Conservation (phyloP, 1,139 yeast genomes). For the Zygosaccharomyces pseudobailii region DNA sequence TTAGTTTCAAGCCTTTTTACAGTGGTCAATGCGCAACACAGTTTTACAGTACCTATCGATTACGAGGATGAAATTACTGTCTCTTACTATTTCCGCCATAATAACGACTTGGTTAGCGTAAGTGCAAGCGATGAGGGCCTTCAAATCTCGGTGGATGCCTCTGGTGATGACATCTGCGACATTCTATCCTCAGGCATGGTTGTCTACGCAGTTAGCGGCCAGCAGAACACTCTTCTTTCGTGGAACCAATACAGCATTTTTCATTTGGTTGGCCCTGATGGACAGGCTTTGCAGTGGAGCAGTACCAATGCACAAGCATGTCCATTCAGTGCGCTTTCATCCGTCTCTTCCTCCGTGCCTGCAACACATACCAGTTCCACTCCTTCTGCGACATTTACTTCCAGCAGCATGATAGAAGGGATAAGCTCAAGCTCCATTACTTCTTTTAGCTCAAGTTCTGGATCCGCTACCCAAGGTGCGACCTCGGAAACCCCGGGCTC, state of each 20-base stretch:
- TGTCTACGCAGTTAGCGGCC: slow-evolving; percentile 18
- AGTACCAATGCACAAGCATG: slow-evolving; percentile 16
- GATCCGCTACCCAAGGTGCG: not conserved
- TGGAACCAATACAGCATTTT: slow-evolving; percentile 25
- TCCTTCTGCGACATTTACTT: not conserved
- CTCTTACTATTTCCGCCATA: slow-evolving; percentile 20
- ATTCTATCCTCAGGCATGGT: slow-evolving; percentile 24
- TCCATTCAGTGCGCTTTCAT: slow-evolving; percentile 5
- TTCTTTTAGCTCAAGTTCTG: not conserved
- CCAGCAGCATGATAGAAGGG: not conserved
- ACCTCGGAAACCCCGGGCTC: not conserved
- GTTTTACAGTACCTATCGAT: slow-evolving; percentile 20
- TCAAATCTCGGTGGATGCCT: slow-evolving; percentile 17
- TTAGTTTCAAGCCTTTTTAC: slow-evolving; percentile 13
- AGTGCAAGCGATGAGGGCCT: slow-evolving; percentile 20
- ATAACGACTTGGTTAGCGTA: slow-evolving; percentile 16
- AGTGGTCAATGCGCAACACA: slow-evolving; percentile 17
- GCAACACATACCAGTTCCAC: not conserved
- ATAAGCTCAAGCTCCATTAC: not conserved
- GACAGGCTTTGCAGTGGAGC: slow-evolving; percentile 16
- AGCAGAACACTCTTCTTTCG: slow-evolving; percentile 18
- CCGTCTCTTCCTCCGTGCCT: slow-evolving; percentile 3
- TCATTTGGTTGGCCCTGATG: slow-evolving; percentile 17
- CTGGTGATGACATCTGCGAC: slow-evolving; percentile 16
- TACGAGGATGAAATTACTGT: slow-evolving; percentile 20